Base-by-base conservation (phyloP, 352 stramenopile species). In the Plasmopara halstedii region DNA sequence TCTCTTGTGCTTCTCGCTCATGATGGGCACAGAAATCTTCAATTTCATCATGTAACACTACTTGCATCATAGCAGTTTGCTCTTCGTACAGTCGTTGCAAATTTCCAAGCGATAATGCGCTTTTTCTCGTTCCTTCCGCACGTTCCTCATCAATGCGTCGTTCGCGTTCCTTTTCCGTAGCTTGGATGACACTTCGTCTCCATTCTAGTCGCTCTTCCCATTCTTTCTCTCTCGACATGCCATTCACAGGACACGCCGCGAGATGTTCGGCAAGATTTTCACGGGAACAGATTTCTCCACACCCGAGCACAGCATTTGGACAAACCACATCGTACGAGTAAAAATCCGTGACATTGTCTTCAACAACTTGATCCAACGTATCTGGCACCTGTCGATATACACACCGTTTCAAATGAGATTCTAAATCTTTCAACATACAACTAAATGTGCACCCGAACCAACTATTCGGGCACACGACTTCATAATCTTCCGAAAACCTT, bases 401-500 rank as follows among this genome's bases (percentile, higher is more conserved):
- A 42, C 81, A 92, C 17, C 62, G 47, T 21, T 76, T 59, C 3
- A 92, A 27, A 51, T 92, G 81, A 8, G 51, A 51, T 61, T 89
- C 77, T 2, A 92, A 53, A 41, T 89, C 75, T 25, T 83, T 73
- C 13, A 89, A 56, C 77, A 92, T 89, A 53, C 81, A 92, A 56
- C 73, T 88, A 56, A 77, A 84, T 5, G 67, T 85, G 53, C 81
- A 92, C n/a, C 81, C 81, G 44, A 89, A 87, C 81, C 81, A 92
- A 45, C 71, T 86, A 42, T 92, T 87, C 1, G 81, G 81, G 42
- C 81, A 92, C 42, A 92, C 75, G 6, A 92, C 78, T 48, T 92
- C 77, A 56, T 92, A 92, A 49, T 92, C 77, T 20, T 82, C 64
- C 0, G 78, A 70, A 23, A 88, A 76, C 33, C 74, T 70, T 21